Conservation (phyloP, 2,329 filamentous ascomycete genomes). For the Eutypella sp. region DNA sequence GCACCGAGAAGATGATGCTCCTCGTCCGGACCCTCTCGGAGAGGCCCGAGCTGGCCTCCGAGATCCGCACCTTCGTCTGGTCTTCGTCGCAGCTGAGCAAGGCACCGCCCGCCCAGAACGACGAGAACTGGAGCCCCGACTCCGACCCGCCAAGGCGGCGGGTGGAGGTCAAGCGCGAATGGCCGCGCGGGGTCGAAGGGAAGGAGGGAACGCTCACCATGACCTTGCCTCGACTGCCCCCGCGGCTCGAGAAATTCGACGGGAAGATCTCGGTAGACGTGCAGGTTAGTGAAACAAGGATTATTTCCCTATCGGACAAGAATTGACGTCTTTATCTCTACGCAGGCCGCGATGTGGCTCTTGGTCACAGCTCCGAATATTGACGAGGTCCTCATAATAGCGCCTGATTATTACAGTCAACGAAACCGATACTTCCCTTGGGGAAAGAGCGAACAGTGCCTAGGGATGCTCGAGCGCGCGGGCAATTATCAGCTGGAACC, state of each 20-base stretch:
- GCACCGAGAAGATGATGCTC: neutral
- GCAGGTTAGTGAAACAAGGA: neutral
- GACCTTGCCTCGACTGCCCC: neutral
- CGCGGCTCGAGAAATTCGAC: neutral
- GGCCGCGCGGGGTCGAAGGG: too few relatives aligned
- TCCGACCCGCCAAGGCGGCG: neutral
- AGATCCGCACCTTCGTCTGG: neutral
- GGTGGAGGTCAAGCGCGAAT: neutral
- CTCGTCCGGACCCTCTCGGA: neutral
- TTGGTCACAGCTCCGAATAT: neutral
- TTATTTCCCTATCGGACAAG: too few relatives aligned
- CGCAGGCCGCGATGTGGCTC: neutral
- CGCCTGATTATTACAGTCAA: neutral
- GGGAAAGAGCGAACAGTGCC: neutral
- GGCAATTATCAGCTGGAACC: neutral
- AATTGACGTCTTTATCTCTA: neutral
- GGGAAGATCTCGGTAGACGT: neutral
- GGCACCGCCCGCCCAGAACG: neutral
- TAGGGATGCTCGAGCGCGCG: neutral
- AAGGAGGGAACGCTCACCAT: neutral
- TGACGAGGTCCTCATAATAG: neutral
- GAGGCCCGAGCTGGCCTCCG: neutral
- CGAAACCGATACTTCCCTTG: neutral
- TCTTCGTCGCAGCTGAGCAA: neutral
- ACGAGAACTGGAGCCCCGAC: neutral